Evolutionary conservation across 371 early-diverging fungal species (phyloP), one percentile per base, ranked within the genome.

Genomic region (Edhazardia aedis): DNA sequence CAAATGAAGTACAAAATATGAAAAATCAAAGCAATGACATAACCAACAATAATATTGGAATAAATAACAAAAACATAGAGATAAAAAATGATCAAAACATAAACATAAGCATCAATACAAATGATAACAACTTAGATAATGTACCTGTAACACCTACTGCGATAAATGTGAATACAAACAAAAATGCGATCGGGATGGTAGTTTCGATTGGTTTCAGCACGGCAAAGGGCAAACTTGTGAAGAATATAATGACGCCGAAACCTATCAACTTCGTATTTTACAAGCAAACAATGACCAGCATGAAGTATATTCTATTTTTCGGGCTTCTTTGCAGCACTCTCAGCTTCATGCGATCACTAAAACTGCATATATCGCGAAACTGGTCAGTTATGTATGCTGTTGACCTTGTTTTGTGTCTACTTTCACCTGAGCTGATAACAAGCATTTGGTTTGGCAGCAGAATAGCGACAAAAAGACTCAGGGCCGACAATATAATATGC

Each of bases 141-240:
- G n/a, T n/a, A n/a, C n/a, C n/a, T n/a, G n/a, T n/a, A n/a, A n/a
- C n/a, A n/a, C n/a, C n/a, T n/a, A n/a, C n/a, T n/a, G n/a, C n/a
- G n/a, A n/a, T n/a, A n/a, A n/a, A n/a, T n/a, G n/a, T n/a, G n/a
- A n/a, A n/a, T n/a, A n/a, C n/a, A n/a, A n/a, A n/a, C n/a, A n/a
- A n/a, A n/a, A n/a, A n/a, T 70, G 37, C 64, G 61, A 74, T 84
- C 14, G 87, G 83, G 1, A 69, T 85, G 75, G 88, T 80, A 2
- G 78, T 89, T 0, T 76, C 87, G 33, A 89, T 87, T 11, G 95
- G 94, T 0, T 92, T 94, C 70, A 83, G 85, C 65, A 87, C 95
- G 1, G 81, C 89, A 19, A 91, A 89, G 63, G 99, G 96, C 25
- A 75, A 80, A 4, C 74, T 94, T 18, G 78, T 95, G 29, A 81